A percentile compares a stretch with the other conserved stretches of the same genome.
Conservation (phyloP, 2,329 filamentous ascomycete genomes). For the Nemania abortiva region DNA sequence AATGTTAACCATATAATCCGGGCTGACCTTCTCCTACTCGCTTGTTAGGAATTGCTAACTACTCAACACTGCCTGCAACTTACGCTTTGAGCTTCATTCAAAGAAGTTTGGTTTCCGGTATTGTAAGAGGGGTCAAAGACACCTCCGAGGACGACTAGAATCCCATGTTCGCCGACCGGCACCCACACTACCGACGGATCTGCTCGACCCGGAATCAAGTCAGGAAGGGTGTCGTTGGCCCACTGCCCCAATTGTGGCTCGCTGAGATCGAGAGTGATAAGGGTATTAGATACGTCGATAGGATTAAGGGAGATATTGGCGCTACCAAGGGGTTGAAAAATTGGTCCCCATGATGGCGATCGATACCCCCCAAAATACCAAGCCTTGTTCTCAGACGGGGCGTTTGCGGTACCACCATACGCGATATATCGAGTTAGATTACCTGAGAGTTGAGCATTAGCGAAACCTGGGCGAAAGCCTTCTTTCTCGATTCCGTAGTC, state of each 20-base stretch:
- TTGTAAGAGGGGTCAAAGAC: slow-evolving; percentile 71
- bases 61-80: slow-evolving; percentile 37
- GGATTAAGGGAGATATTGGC: slow-evolving; percentile 55
- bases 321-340: slow-evolving; percentile 56
- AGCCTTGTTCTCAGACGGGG: slow-evolving; percentile 76
- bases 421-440: slow-evolving; percentile 71
- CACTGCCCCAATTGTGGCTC: slow-evolving; percentile 64
- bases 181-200: slow-evolving; percentile 79
- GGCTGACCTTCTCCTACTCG: slow-evolving; percentile 70
- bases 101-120: slow-evolving; percentile 45
- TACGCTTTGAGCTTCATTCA: slow-evolving; percentile 56
- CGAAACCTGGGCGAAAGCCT: slow-evolving; percentile 59
- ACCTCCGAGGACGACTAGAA: slow-evolving; percentile 82
- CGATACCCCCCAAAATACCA: slow-evolving; percentile 78
- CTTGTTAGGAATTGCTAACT: slow-evolving; percentile 40
- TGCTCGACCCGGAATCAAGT: slow-evolving; percentile 65
- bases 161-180: slow-evolving; percentile 80
- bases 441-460: slow-evolving; percentile 55
- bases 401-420: slow-evolving; percentile 72
- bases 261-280: slow-evolving; percentile 73
- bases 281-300: slow-evolving; percentile 62
- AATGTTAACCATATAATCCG: slow-evolving; percentile 76
- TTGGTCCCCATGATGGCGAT: slow-evolving; percentile 61
- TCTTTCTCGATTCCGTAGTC: slow-evolving; percentile 62
- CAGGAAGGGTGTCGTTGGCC: slow-evolving; percentile 67